phyloP scores from a whole-genome alignment of 1,284 basidiomycete genomes.

The Serendipita sp. region DNA sequence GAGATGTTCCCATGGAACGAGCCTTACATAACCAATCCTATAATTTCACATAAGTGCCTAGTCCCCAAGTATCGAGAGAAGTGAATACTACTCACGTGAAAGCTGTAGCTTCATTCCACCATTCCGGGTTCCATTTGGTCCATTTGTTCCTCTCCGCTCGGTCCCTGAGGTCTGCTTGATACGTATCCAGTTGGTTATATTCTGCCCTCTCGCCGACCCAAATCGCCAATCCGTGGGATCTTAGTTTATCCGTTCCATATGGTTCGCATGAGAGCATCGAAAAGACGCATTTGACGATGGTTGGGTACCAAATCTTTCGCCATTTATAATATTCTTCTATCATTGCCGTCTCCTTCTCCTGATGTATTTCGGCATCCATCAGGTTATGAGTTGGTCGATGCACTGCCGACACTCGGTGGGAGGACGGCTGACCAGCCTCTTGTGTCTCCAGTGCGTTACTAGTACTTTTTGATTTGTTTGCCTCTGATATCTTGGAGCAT shows the following conservation, averaged over 20 bases:
- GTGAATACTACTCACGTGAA: not conserved
- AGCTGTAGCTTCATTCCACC: conserved; percentile 3
- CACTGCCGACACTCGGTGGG: not conserved
- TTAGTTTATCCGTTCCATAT: not conserved
- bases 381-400: not conserved
- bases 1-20: conserved; percentile 3
- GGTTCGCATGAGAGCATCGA: conserved; percentile 5
- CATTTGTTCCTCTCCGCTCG: not conserved
- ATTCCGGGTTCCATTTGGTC: not conserved
- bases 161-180: not conserved
- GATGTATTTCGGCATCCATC: not conserved
- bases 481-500: not conserved
- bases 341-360: conserved; percentile 4
- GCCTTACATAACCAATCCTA: not conserved
- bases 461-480: not conserved
- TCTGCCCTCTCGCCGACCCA: conserved; percentile 2
- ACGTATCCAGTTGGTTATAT: not conserved
- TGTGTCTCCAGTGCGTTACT: not conserved
- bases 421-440: not conserved
- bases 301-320: conserved; percentile 2
- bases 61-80: not conserved
- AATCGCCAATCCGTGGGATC: not conserved
- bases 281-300: not conserved
- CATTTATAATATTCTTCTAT: conserved; percentile 5
- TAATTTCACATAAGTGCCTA: not conserved